Evolutionary conservation across 1,139 yeast genomes (phyloP).

Genomic region (Pneumocystis oryctolagi): DNA sequence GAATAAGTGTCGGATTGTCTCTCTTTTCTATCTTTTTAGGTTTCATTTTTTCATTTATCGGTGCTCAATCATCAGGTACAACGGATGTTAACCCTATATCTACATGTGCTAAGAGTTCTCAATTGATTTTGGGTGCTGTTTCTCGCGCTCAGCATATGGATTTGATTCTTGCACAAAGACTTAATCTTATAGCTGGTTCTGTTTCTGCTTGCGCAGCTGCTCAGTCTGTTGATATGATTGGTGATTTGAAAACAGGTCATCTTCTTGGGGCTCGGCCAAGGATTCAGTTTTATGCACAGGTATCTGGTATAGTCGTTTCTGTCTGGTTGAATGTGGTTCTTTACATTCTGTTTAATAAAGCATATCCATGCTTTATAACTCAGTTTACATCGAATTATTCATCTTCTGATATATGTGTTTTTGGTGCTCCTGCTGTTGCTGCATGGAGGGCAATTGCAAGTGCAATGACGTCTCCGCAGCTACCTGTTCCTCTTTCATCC

Average conservation of each 20-base stretch:
- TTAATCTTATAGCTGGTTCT: conserved; percentile 11
- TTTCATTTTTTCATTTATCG: conserved; percentile 10
- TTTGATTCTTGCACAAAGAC: conserved; percentile 3
- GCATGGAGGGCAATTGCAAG: conserved; percentile 11
- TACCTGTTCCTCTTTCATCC: conserved; percentile 7
- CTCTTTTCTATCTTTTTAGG: conserved; percentile 8
- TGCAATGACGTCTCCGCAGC: conserved; percentile 7
- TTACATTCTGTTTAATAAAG: conserved; percentile 9
- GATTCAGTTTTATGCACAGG: conserved; percentile 10
- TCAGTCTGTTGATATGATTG: conserved; percentile 12
- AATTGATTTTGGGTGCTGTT: conserved; percentile 9
- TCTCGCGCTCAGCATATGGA: conserved; percentile 9
- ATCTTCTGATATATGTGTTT: conserved; percentile 6
- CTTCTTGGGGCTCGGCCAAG: conserved; percentile 9
- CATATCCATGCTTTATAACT: conserved; percentile 10
- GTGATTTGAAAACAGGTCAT: conserved; percentile 11
- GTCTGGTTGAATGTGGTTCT: conserved; percentile 8
- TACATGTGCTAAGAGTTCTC: conserved; percentile 11
- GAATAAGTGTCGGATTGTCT: conserved; percentile 7
- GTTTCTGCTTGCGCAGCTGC: conserved; percentile 11
- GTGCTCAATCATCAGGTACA: conserved; percentile 11
- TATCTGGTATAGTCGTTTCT: conserved; percentile 7
- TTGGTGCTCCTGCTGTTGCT: conserved; percentile 8
- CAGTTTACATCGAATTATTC: not conserved
- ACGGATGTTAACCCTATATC: conserved; percentile 11